Base-by-base conservation (phyloP, 192 early-diverging fungal genomes). In the Endogone sp. region DNA sequence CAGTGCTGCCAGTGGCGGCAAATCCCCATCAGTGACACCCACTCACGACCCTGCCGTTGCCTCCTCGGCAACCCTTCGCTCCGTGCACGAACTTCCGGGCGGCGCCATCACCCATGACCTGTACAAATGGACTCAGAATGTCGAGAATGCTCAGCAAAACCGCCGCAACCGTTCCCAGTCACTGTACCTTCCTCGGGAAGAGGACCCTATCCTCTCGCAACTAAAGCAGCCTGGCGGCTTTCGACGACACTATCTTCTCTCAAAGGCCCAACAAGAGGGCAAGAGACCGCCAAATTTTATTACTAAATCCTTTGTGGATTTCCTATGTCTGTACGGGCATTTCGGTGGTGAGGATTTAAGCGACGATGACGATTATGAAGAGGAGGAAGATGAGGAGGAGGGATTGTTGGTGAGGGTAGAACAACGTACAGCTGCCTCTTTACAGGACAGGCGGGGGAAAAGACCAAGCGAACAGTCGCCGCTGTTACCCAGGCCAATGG, bases 261-360 rank as follows among this genome's bases (percentile, higher is more conserved):
- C 87, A 63, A 86, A 93, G 59, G 92, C 92, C 11, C 74, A 80
- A 27, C 76, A 80, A 30, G 80, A 83, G 65, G 94, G 92, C 44
- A 83, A 84, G 25, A 72, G 71, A 20, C 79, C 71, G 62, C 92
- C 91, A 9, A 90, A 91, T 62, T 86, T 87, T 26, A 76, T 95
- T 68, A 96, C 96, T 4, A 73, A 86, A n/a, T 96, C 91, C 76
- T 98, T 96, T 85, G 85, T 96, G 29, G 96, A 98, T 73, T 97
- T 96, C 71, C 84, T 98, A 65, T 90, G 89, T 24, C 81, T 98
- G 69, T 97, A 93, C 65, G 94, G 94, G 59, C 95, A 93, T 73
- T 98, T 95, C 82, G 96, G 92, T 29, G 96, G 95, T 56, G 96
- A 94, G 75, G 93, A 94, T 64, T 86, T 90, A 64, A 93, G 91